Base-by-base conservation (phyloP, 345 rosid species). In the Noccaea caerulescens region DNA sequence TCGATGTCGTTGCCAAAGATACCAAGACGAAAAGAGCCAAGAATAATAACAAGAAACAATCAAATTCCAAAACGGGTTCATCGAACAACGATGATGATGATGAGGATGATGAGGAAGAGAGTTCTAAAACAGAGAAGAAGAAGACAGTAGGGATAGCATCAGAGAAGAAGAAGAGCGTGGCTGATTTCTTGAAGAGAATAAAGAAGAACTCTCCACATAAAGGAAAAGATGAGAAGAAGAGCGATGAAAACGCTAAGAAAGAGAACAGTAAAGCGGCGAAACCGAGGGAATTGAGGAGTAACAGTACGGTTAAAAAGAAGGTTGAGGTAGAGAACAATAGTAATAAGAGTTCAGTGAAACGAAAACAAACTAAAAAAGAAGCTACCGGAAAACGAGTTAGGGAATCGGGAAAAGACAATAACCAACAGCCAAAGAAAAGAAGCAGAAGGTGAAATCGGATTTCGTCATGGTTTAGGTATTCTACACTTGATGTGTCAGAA, bases 121-220 rank as follows among this genome's bases (percentile, higher is more conserved):
- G 27, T 51, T 36, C 50, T 33, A 79, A 67, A 69, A 14, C 82
- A 6, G 82, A 75, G 50, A 83, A 71, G 73, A 77, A 76, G 79
- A 68, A 27, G 30, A 27, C 71, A 13, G 32, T 63, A 10, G 59
- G 14, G 12, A 10, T 18, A 27, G 42, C 81, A 6, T 59, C 73
- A 42, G 81, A 81, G 20, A 90, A 88, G 81, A 88, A 82, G 82
- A 76, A 81, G 77, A 83, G 88, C 27, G 90, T 81, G 2, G 93
- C 80, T 5, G 87, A 86, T 73, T 90, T 87, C 85, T 77, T 87
- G 76, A 82, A 83, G 71, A 86, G 89, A 58, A 86, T 90, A 14
- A 78, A 83, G 87, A 83, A 82, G 37, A 86, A 81, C 69, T 76
- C 82, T 20, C 56, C 76, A 8, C 76, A 82, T 79, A 83, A 76